These are phyloP conservation scores for Leccinellum albellum DNA, from an alignment of 768 basidiomycete genomes.

Conservation along the genomic window DNA sequence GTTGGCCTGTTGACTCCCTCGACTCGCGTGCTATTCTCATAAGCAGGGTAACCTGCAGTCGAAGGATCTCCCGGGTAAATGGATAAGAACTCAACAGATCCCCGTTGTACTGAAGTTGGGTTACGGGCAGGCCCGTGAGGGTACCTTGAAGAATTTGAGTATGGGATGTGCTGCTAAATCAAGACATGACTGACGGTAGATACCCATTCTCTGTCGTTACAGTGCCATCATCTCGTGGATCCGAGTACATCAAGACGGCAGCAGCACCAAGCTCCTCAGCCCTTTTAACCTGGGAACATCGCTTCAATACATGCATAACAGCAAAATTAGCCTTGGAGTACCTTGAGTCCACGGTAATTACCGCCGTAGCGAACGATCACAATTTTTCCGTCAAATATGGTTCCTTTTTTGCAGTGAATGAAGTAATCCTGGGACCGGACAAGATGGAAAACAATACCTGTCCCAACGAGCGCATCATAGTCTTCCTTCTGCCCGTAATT, in stretches of 20 bases:
- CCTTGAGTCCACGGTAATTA: conserved; percentile 86
- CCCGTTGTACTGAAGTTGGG: conserved; percentile 79
- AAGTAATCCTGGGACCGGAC: too few relatives aligned
- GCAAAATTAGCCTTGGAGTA: conserved; percentile 20
- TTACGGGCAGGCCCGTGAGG: conserved; percentile 88
- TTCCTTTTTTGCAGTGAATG: too few relatives aligned
- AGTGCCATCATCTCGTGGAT: conserved; percentile 83
- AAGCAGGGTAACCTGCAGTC: conserved; percentile 86
- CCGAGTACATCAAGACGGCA: conserved; percentile 83
- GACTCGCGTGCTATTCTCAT: conserved; percentile 68
- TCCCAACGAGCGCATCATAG: conserved; percentile 51
- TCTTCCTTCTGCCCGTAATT: conserved; percentile 60
- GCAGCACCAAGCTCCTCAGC: conserved; percentile 86
- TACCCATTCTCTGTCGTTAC: conserved; percentile 79
- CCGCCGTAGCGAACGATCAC: conserved; percentile 74
- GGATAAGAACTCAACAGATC: conserved; percentile 73
- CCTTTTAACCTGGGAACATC: conserved; percentile 58
- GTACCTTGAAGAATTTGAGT: conserved; percentile 5
- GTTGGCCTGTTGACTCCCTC: conserved; percentile 60
- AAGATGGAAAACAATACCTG: too few relatives aligned
- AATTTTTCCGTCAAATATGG: conserved; percentile 70
- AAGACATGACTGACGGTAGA: conserved; percentile 30
- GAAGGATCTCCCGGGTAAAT: conserved; percentile 75
- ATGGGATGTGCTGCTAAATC: too few relatives aligned
- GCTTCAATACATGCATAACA: background rate